Percentiles rank a stretch among this genome's conserved stretches.
Conservation (phyloP, 2,329 filamentous ascomycete genomes). For the Colletotrichum chlorophyti region DNA sequence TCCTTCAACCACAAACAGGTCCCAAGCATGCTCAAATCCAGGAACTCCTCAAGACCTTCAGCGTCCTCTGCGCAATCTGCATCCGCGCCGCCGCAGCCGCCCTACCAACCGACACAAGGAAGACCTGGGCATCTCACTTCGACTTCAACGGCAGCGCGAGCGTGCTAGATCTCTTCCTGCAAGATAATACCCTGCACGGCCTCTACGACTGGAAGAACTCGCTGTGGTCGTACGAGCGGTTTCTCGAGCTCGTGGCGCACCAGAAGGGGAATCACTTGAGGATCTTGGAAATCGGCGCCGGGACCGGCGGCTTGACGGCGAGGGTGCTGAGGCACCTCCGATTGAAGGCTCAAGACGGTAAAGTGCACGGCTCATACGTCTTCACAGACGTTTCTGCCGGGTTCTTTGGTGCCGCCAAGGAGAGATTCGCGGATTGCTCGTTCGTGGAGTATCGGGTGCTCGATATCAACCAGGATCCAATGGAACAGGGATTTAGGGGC, state of each 20-base stretch:
- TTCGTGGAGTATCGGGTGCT: slow-evolving; percentile 16
- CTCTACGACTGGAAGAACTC: slow-evolving; percentile 20
- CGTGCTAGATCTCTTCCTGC: neutral
- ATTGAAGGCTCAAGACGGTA: too few species aligned
- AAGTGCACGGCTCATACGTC: slow-evolving; percentile 26
- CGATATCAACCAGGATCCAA: slow-evolving; percentile 34
- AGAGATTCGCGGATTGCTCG: neutral
- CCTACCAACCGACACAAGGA: too few species aligned
- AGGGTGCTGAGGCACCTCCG: slow-evolving; percentile 1
- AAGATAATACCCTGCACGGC: neutral
- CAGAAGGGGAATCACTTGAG: slow-evolving; percentile 39
- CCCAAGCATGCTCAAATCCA: neutral
- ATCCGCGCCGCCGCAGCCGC: too few species aligned
- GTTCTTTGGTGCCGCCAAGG: slow-evolving; percentile 30
- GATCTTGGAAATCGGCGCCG: slow-evolving; percentile 28
- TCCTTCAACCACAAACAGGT: neutral
- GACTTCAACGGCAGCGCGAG: too few species aligned
- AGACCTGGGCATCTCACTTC: too few species aligned
- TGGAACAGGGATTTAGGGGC: slow-evolving; percentile 38
- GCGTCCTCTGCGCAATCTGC: neutral
- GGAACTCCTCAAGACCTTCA: neutral
- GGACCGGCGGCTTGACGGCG: slow-evolving; percentile 6
- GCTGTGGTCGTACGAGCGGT: neutral
- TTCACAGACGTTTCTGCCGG: slow-evolving; percentile 34
- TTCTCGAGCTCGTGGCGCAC: neutral